Evolutionary conservation across 1,284 basidiomycete species (phyloP).

Genomic region (Papiliotrema nemorosa): DNA sequence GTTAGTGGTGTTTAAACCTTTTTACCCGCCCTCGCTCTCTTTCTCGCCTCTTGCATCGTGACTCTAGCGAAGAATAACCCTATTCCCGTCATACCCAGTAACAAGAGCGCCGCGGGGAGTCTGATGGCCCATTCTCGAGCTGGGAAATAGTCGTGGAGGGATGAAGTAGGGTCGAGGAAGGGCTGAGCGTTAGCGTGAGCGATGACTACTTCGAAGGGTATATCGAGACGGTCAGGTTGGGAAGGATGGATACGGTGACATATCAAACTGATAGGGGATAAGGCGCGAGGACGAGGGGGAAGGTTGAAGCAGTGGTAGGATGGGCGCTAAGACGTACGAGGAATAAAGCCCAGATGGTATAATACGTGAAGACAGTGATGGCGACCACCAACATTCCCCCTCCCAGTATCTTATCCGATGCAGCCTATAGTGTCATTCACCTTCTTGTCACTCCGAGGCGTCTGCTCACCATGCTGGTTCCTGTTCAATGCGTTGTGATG

Average conservation of each 20-base stretch:
- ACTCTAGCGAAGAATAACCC: slow-evolving; percentile 74
- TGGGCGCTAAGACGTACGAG: slow-evolving; percentile 57
- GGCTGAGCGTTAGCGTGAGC: slow-evolving; percentile 57
- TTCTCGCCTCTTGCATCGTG: slow-evolving; percentile 68
- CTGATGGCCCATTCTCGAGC: slow-evolving; percentile 85
- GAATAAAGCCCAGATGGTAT: slow-evolving; percentile 84
- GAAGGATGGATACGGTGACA: background rate
- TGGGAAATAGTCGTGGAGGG: slow-evolving; percentile 75
- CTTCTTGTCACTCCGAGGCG: background rate
- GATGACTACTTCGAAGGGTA: background rate
- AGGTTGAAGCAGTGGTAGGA: background rate
- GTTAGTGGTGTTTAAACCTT: slow-evolving; percentile 26
- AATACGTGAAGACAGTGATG: slow-evolving; percentile 75
- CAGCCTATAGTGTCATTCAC: slow-evolving; percentile 54
- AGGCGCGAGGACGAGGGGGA: background rate
- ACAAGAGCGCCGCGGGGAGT: slow-evolving; percentile 74
- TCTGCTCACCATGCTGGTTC: background rate
- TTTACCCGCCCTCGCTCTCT: slow-evolving; percentile 44
- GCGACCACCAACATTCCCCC: slow-evolving; percentile 74
- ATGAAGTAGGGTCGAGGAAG: slow-evolving; percentile 70
- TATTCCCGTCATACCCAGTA: slow-evolving; percentile 71
- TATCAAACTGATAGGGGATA: background rate
- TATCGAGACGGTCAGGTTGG: no score
- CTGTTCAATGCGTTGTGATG: no score
- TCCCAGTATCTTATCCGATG: slow-evolving; percentile 77